Evolutionary conservation across 108 stramenopile genomes (phyloP).

Genomic region (Nitzschia sp.): DNA sequence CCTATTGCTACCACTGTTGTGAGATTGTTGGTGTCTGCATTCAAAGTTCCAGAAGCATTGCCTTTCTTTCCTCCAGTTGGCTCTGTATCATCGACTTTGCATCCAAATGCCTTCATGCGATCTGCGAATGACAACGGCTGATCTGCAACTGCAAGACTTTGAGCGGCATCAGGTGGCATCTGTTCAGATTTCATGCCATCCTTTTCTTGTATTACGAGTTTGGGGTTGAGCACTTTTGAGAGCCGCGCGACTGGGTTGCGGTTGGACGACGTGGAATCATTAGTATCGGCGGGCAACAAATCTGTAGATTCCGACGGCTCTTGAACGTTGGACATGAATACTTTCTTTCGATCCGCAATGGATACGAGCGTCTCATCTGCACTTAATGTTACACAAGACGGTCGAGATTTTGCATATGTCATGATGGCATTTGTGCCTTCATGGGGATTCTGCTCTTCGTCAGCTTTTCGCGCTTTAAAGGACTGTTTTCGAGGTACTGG

Average conservation of each 20-base stretch:
- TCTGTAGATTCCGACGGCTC: not conserved
- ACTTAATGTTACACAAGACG: too few relatives aligned
- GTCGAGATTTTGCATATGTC: too few relatives aligned
- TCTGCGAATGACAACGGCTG: not conserved
- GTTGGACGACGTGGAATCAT: not conserved
- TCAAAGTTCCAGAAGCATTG: too few relatives aligned
- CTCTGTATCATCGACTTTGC: too few relatives aligned
- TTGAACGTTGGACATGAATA: not conserved
- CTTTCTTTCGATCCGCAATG: not conserved
- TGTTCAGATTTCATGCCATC: not conserved
- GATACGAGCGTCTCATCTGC: too few relatives aligned
- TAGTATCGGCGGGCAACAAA: not conserved
- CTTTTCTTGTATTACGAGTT: not conserved
- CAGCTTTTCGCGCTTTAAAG: too few relatives aligned
- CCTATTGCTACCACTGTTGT: too few relatives aligned
- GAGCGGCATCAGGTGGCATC: not conserved
- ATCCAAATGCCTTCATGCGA: not conserved
- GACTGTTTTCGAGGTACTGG: too few relatives aligned
- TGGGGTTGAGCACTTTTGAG: not conserved
- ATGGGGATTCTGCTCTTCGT: too few relatives aligned
- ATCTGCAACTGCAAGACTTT: not conserved
- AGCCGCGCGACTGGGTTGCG: not conserved
- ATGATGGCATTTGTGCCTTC: too few relatives aligned
- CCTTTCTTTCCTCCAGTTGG: too few relatives aligned
- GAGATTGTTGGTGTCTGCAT: too few relatives aligned